Evolutionary conservation across 129 eudicot species (phyloP).

Genomic region (Flaveria bidentis): DNA sequence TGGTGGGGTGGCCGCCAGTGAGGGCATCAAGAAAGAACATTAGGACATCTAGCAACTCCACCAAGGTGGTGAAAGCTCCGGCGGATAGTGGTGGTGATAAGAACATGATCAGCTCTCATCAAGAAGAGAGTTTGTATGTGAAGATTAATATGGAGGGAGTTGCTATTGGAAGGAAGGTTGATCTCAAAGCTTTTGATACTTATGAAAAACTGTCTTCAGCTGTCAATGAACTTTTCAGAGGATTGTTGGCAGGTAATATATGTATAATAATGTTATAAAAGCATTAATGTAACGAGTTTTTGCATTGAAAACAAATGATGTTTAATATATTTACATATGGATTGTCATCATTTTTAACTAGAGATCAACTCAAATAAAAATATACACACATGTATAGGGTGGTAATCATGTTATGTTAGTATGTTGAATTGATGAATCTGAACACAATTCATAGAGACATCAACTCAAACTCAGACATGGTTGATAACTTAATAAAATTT

Average conservation of each 20-base stretch:
- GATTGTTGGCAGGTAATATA: conserved; percentile 65
- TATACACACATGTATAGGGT: too few species aligned
- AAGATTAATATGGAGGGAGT: conserved; percentile 82
- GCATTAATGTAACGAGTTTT: too few species aligned
- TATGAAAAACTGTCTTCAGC: conserved; percentile 63
- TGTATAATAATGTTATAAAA: not conserved
- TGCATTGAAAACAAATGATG: too few species aligned
- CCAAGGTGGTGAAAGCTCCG: conserved; percentile 18
- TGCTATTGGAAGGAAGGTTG: conserved; percentile 72
- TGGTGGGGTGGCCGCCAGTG: conserved; percentile 62
- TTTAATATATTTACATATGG: too few species aligned
- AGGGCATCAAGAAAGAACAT: conserved; percentile 59
- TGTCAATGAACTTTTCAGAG: conserved; percentile 62
- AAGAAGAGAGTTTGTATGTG: conserved; percentile 51
- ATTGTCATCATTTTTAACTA: too few species aligned
- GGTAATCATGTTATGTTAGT: too few species aligned
- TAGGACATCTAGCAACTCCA: conserved; percentile 39
- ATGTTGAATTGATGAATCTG: too few species aligned
- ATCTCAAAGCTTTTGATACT: conserved; percentile 59
- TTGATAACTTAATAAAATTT: too few species aligned
- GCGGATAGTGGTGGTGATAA: conserved; percentile 24
- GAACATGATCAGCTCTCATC: conserved; percentile 21
- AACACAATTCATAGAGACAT: too few species aligned
- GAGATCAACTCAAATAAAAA: too few species aligned
- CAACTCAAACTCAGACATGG: too few species aligned